Percentiles rank a stretch among this genome's conserved stretches.
These are phyloP conservation scores for Curvularia spicifera DNA, from an alignment of 2,329 filamentous ascomycete genomes.

Conservation along the genomic window DNA sequence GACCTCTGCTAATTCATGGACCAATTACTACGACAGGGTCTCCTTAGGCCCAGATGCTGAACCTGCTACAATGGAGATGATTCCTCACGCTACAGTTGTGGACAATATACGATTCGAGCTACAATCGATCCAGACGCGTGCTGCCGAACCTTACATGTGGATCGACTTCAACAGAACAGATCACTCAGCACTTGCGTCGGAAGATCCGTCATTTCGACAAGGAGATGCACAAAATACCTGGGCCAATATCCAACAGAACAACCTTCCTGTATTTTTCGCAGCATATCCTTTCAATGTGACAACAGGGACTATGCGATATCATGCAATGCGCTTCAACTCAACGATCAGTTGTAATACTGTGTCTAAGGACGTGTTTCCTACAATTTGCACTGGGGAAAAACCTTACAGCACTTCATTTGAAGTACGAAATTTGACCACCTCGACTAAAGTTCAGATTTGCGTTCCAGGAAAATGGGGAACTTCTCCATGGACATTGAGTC, in stretches of 20 bases:
- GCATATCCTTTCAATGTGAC: slow-evolving; percentile 9
- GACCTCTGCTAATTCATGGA: no score
- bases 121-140: slow-evolving; percentile 4
- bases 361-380: not conserved
- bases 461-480: slow-evolving; percentile 1
- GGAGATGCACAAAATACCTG: not conserved
- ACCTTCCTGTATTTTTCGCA: not conserved
- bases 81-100: slow-evolving; percentile 18
- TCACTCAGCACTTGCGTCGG: not conserved
- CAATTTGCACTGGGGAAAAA: not conserved
- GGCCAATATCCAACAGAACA: not conserved
- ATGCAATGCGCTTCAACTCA: slow-evolving; percentile 11
- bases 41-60: slow-evolving; percentile 12
- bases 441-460: not conserved
- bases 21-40: no score
- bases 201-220: no score
- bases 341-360: slow-evolving; percentile 1
- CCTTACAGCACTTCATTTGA: not conserved
- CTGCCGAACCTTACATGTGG: not conserved
- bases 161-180: not conserved
- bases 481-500: slow-evolving; percentile 2
- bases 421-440: no score
- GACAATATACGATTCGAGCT: slow-evolving; percentile 12
- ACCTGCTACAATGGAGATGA: slow-evolving; percentile 14
- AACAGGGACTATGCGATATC: slow-evolving; percentile 12